These are phyloP conservation scores for Penicillium nucicola DNA, from an alignment of 495 filamentous ascomycete genomes.

Conservation along the genomic window DNA sequence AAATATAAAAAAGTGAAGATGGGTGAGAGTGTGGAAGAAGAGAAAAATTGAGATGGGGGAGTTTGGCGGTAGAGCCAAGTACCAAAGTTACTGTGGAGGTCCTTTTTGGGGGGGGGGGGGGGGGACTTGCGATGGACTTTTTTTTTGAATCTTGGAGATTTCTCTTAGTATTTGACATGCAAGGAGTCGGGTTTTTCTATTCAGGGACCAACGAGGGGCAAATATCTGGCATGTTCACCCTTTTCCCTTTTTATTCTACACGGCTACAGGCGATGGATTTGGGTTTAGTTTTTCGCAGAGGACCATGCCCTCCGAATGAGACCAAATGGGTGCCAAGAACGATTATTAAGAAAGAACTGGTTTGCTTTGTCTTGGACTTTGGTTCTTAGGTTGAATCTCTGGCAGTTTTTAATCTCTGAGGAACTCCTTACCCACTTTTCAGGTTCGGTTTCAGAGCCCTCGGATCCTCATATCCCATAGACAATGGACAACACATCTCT, in stretches of 20 bases:
- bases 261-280: too few species aligned
- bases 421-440: background rate
- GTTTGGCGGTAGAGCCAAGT: constrained; percentile 24
- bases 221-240: background rate
- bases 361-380: too few species aligned
- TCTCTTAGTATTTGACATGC: constrained; percentile 1
- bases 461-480: too few species aligned
- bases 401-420: background rate
- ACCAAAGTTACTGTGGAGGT: constrained; percentile 27
- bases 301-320: too few species aligned
- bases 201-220: constrained; percentile 2
- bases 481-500: background rate
- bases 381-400: too few species aligned
- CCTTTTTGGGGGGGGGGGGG: too few species aligned
- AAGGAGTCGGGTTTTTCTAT: constrained; percentile 1
- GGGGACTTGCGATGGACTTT: constrained; percentile 4
- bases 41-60: constrained; percentile 14
- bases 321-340: too few species aligned
- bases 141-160: too few species aligned
- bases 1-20: constrained; percentile 14
- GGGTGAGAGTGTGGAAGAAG: constrained; percentile 17
- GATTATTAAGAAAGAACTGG: too few species aligned
- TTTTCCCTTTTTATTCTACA: too few species aligned
- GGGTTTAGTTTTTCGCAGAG: too few species aligned
- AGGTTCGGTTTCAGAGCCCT: too few species aligned